Base-by-base conservation (phyloP, 441 rosid species). In the Pelargonium citronellum region DNA sequence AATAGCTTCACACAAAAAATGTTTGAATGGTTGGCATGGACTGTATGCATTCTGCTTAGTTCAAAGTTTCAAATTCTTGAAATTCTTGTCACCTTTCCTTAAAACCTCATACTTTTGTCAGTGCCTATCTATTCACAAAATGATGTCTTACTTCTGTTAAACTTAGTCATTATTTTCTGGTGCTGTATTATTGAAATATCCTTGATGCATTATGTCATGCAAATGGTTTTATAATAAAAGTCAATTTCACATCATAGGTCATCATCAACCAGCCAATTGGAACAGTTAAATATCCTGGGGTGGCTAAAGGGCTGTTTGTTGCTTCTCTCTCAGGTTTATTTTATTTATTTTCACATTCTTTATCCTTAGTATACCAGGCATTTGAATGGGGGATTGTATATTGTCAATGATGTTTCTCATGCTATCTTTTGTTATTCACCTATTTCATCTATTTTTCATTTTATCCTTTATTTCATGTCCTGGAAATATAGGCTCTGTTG, bases 251-350 rank as follows among this genome's bases (percentile, higher is more conserved):
- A 43, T 68, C 57, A 44, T 73, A 94, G 97, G 85, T 87, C 46
- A 79, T 80, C 67, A 83, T 94, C 78, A 74, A 75, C 60, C 91
- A 91, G 79, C 95, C 96, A 67, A 87, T 91, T 53, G 99, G 97
- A 81, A 72, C 79, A 49, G 78, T 82, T 67, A 76, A 60, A 75
- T 94, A 90, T 79, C 92, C 94, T 39, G 92, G 94, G 44, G 95
- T 94, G 64, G 96, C 96, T 62, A 85, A 85, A 82, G 97, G 97
- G 74, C 85, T 91, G 41, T 87, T 85, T 75, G 95, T 90, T 79
- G 95, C 98, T 77, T 87, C 88, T 55, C 69, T 81, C 7, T 80
- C 93, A 81, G 97, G 98, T 92, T 66, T 16, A 34, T 61, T n/a
- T 53, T 53, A 53, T 16, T 13, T 71, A 71, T 65, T 70, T 12